Conservation (phyloP, 2,329 filamentous ascomycete genomes). For the Cladosporium sp. region DNA sequence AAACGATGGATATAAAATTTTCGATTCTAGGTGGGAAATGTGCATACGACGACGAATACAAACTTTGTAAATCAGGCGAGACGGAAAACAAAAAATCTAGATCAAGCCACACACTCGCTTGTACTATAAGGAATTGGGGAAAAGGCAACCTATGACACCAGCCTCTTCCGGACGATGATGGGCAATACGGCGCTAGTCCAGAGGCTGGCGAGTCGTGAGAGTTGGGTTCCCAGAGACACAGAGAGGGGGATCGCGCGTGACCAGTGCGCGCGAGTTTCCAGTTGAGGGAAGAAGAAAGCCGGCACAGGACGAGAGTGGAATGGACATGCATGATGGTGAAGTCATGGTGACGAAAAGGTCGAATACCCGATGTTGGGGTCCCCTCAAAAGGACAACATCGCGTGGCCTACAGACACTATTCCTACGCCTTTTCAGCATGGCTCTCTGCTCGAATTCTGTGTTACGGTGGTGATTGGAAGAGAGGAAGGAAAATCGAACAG, state of each 20-base stretch:
- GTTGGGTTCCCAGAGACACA: neutral
- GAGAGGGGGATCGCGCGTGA: neutral
- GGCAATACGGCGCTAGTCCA: conserved; percentile 13
- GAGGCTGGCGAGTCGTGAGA: conserved; percentile 1
- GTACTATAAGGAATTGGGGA: neutral
- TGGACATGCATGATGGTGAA: too few relatives aligned
- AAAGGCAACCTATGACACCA: neutral
- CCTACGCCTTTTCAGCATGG: too few relatives aligned
- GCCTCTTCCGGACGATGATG: conserved; percentile 6
- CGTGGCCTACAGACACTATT: too few relatives aligned
- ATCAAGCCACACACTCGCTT: neutral
- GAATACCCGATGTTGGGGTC: too few relatives aligned
- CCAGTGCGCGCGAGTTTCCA: neutral
- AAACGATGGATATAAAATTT: too few relatives aligned
- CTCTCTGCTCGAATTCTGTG: too few relatives aligned
- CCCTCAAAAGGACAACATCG: too few relatives aligned
- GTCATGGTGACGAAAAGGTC: too few relatives aligned
- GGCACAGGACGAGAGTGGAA: neutral
- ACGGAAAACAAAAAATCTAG: neutral
- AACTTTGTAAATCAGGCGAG: neutral
- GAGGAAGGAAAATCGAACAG: too few relatives aligned
- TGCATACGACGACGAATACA: neutral
- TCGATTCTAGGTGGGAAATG: neutral
- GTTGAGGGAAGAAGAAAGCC: neutral
- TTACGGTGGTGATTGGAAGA: too few relatives aligned